These are phyloP conservation scores for Rhodotorula glutinis DNA, from an alignment of 1,284 basidiomycete species.

Conservation along the genomic window DNA sequence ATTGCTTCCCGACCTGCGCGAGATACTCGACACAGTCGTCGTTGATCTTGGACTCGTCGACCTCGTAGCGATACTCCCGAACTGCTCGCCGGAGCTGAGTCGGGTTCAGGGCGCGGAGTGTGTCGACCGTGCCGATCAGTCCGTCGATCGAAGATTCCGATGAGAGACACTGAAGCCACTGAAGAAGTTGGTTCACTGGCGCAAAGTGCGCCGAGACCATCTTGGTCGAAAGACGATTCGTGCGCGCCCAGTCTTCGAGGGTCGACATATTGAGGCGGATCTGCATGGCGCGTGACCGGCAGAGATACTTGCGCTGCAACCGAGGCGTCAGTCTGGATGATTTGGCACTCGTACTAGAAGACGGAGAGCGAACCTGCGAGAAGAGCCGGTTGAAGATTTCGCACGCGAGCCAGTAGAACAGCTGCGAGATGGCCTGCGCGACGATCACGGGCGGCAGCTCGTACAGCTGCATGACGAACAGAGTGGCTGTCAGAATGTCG, in stretches of 20 bases:
- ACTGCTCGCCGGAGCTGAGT: conserved; percentile 91
- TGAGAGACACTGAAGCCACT: conserved; percentile 83
- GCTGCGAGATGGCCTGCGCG: conserved; percentile 89
- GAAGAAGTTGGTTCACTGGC: conserved; percentile 77
- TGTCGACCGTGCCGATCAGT: conserved; percentile 84
- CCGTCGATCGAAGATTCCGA: conserved; percentile 76
- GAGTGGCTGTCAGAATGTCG: conserved; percentile 79
- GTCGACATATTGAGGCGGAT: conserved; percentile 81
- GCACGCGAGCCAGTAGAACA: conserved; percentile 78
- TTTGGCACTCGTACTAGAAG: too few species aligned
- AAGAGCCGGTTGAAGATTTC: conserved; percentile 94
- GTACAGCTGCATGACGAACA: conserved; percentile 78
- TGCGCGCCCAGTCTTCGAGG: conserved; percentile 87
- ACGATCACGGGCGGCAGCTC: conserved; percentile 87
- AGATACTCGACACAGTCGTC: conserved; percentile 94
- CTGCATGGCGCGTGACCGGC: conserved; percentile 83
- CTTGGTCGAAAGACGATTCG: conserved; percentile 69
- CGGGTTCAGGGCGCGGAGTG: conserved; percentile 80
- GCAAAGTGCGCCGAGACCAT: conserved; percentile 72
- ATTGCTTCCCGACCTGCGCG: conserved; percentile 88
- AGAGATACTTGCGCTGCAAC: conserved; percentile 78
- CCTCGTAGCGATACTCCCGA: conserved; percentile 91
- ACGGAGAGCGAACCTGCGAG: conserved; percentile 52
- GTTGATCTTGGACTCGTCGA: conserved; percentile 84
- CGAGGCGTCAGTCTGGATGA: not conserved